Evolutionary conservation across 306 rosid genomes (phyloP).

Genomic region (Pyrus bretschneideri): DNA sequence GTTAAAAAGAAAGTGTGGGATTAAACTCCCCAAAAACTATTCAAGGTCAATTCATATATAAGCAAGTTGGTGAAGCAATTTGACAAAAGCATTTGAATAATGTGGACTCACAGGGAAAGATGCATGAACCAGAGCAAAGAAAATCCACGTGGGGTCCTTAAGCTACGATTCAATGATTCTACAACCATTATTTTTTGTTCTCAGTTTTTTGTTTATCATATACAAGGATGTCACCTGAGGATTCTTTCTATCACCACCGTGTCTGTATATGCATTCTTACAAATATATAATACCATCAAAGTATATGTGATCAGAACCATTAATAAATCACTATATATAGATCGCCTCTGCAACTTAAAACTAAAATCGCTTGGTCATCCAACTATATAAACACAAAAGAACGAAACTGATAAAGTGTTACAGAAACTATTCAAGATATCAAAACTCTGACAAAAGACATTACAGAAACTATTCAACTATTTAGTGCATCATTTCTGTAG

Average conservation of each 20-base stretch:
- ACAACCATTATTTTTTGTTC: too few relatives aligned
- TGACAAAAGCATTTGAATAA: not conserved
- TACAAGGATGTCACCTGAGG: not conserved
- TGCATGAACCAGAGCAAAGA: conserved; percentile 36
- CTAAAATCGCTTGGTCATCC: too few relatives aligned
- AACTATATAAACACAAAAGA: too few relatives aligned
- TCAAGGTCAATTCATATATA: conserved; percentile 8
- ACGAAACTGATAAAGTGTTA: too few relatives aligned
- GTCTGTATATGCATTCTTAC: not conserved
- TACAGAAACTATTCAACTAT: too few relatives aligned
- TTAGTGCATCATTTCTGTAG: not conserved
- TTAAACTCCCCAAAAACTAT: not conserved
- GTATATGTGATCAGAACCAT: too few relatives aligned
- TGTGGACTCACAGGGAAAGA: not conserved
- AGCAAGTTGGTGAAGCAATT: not conserved
- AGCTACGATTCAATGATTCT: not conserved
- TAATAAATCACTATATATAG: too few relatives aligned
- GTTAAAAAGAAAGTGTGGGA: not conserved
- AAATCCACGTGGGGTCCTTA: conserved; percentile 33
- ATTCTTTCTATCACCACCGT: not conserved
- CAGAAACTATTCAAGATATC: too few relatives aligned
- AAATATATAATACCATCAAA: not conserved
- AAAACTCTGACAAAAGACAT: too few relatives aligned
- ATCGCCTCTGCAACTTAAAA: too few relatives aligned
- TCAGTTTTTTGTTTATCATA: too few relatives aligned